Percentiles rank a stretch among this genome's conserved stretches.
These are phyloP conservation scores for Amanita subjunquillea DNA, from an alignment of 768 basidiomycete species.

Conservation along the genomic window DNA sequence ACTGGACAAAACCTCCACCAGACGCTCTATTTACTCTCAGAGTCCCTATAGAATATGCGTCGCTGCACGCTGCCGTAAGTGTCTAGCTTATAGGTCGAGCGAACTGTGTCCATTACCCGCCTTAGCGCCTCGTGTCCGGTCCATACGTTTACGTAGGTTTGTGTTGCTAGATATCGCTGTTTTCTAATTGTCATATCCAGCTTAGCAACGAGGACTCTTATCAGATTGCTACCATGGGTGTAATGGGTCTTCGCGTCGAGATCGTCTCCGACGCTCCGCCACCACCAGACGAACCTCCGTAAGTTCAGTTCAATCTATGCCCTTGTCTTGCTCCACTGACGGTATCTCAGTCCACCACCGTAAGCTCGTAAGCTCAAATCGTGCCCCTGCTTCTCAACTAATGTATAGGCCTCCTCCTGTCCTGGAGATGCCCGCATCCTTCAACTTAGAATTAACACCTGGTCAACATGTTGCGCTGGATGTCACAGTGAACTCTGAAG, in stretches of 20 bases:
- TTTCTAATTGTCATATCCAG: conserved; percentile 25
- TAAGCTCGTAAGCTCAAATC: conserved; percentile 18
- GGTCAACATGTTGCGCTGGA: conserved; percentile 77
- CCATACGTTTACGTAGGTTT: conserved; percentile 72
- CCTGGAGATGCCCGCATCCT: conserved; percentile 78
- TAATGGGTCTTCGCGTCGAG: conserved; percentile 76
- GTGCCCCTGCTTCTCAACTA: background rate
- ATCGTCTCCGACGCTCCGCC: conserved; percentile 81
- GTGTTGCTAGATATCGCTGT: conserved; percentile 1
- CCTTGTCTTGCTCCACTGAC: conserved; percentile 14
- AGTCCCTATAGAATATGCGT: conserved; percentile 81
- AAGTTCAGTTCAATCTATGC: conserved; percentile 21
- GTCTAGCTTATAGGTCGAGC: conserved; percentile 6
- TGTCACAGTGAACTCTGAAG: conserved; percentile 69
- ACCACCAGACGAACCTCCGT: conserved; percentile 79
- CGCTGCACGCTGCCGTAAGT: conserved; percentile 73
- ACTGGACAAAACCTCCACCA: conserved; percentile 83
- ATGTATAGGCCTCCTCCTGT: conserved; percentile 51
- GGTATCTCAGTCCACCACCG: conserved; percentile 32
- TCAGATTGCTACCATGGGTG: conserved; percentile 79
- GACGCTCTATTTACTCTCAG: conserved; percentile 68
- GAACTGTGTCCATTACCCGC: conserved; percentile 12
- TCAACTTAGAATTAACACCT: conserved; percentile 71
- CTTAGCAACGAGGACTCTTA: conserved; percentile 80
- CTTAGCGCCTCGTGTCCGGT: conserved; percentile 66